phyloP scores from a whole-genome alignment of 1,139 yeast genomes.

The Scheffersomyces quercinus region DNA sequence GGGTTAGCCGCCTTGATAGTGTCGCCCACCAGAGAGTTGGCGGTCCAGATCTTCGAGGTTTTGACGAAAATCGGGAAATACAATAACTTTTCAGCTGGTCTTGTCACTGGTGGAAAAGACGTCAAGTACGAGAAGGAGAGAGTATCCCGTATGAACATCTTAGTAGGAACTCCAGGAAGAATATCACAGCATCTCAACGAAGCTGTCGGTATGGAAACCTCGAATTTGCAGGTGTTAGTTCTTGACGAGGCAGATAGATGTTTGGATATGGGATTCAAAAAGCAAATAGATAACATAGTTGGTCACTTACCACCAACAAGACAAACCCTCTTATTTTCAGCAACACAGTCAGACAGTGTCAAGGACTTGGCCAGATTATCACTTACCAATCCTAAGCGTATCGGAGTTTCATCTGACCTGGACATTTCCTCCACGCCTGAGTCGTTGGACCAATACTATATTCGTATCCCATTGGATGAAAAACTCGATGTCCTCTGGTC shows the following conservation, averaged over 20 bases:
- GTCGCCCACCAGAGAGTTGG: constrained; percentile 92
- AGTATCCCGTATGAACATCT: constrained; percentile 76
- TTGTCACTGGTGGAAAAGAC: constrained; percentile 97
- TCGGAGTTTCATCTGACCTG: constrained; percentile 55
- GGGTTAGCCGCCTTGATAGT: constrained; percentile 92
- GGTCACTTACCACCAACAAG: constrained; percentile 81
- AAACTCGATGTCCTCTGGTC: constrained; percentile 87
- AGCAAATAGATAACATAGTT: constrained; percentile 82
- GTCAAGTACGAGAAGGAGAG: constrained; percentile 85
- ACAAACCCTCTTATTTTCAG: constrained; percentile 88
- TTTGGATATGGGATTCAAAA: constrained; percentile 94
- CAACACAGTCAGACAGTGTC: constrained; percentile 89
- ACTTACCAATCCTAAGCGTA: constrained; percentile 72
- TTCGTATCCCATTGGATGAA: constrained; percentile 69
- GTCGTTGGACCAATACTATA: constrained; percentile 78
- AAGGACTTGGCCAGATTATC: constrained; percentile 88
- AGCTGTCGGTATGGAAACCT: constrained; percentile 78
- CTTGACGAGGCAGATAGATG: constrained; percentile 97
- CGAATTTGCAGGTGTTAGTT: constrained; percentile 78
- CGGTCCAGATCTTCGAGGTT: constrained; percentile 92
- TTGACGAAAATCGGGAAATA: constrained; percentile 78
- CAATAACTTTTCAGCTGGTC: constrained; percentile 85
- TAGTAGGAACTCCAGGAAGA: constrained; percentile 97
- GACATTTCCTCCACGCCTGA: constrained; percentile 73
- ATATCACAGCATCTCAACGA: constrained; percentile 93